Evolutionary conservation across 768 basidiomycete species (phyloP), one percentile per base, ranked within the genome.

Genomic region (Leccinum boreale): DNA sequence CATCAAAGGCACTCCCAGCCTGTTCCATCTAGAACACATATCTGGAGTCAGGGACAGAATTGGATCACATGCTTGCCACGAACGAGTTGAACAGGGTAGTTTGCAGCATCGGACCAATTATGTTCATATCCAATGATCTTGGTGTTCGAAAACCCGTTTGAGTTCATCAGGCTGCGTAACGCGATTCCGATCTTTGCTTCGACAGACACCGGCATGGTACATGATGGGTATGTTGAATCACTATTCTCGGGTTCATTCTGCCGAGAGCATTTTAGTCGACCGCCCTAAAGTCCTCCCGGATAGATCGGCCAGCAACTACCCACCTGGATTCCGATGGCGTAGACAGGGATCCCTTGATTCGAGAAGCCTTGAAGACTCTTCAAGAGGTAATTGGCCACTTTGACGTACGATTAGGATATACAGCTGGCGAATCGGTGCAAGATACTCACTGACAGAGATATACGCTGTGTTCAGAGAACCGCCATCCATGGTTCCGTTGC

Each of bases 61-160:
- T 36, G 1, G 23, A 39, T 2, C 29, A 21, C 1, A 12, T 3
- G 29, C 6, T n/a, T 17, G 33, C 47, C 24, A 69, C 76, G 54
- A 42, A 81, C 81, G 75, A 79, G 60, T 73, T 81, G 72, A 2
- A 86, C 77, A 0, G 89, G 85, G 61, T 90, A 90, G 12, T 76
- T 70, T 6, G 75, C 81, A 14, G 86, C 85, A 58, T 83, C 79
- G 52, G 78, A 74, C 90, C 90, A 92, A 65, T 92, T 91, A 62
- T 91, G 89, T 64, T 89, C 83, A 59, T 77, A 81, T 23, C 87
- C 89, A 33, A 90, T 77, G 39, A 91, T 76, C 70, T 84, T 86
- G 42, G 85, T 81, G 17, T 65, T 64, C 0, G 77, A 77, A 47
- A 89, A 79, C 0, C 85, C 85, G 57, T 87, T 85, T 47, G 78